phyloP scores from a whole-genome alignment of 176 grass and related monocot species.

The Triticum turgidum region DNA sequence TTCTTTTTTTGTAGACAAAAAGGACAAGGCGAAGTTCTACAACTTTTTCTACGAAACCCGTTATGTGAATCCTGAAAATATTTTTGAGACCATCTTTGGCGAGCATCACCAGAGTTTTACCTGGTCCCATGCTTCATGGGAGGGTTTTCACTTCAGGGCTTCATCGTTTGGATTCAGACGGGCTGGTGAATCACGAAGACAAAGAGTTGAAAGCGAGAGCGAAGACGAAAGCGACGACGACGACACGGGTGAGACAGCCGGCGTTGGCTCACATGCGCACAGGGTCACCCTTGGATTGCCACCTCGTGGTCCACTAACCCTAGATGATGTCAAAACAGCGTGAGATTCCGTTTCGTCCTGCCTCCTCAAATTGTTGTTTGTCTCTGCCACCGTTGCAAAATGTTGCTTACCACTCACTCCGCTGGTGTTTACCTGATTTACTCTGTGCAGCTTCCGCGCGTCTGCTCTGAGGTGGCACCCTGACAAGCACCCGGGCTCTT shows the following conservation, averaged over 20 bases:
- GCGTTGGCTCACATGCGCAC: conserved; percentile 59
- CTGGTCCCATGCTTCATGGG: conserved; percentile 62
- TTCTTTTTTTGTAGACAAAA: conserved; percentile 44
- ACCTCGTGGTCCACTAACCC: conserved; percentile 51
- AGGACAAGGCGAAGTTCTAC: conserved; percentile 38
- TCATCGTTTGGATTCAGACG: conserved; percentile 44
- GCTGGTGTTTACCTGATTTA: conserved; percentile 16
- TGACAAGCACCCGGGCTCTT: conserved; percentile 79
- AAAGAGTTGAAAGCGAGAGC: conserved; percentile 41
- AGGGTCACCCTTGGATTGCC: conserved; percentile 63
- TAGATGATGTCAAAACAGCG: conserved; percentile 89
- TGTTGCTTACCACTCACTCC: not conserved
- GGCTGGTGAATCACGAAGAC: conserved; percentile 41
- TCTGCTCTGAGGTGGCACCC: conserved; percentile 94
- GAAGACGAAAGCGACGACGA: conserved; percentile 56
- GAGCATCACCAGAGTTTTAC: conserved; percentile 43
- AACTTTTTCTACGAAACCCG: conserved; percentile 57
- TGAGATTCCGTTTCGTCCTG: conserved; percentile 28
- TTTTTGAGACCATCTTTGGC: conserved; percentile 65
- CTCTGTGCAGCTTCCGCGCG: conserved; percentile 55
- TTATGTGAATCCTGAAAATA: conserved; percentile 53
- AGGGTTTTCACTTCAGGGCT: conserved; percentile 49
- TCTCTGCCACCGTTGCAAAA: not conserved
- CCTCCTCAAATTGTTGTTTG: conserved; percentile 16
- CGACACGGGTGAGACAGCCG: conserved; percentile 34